phyloP scores from a whole-genome alignment of 2,329 filamentous ascomycete genomes.

The Tolypocladium nubicola region DNA sequence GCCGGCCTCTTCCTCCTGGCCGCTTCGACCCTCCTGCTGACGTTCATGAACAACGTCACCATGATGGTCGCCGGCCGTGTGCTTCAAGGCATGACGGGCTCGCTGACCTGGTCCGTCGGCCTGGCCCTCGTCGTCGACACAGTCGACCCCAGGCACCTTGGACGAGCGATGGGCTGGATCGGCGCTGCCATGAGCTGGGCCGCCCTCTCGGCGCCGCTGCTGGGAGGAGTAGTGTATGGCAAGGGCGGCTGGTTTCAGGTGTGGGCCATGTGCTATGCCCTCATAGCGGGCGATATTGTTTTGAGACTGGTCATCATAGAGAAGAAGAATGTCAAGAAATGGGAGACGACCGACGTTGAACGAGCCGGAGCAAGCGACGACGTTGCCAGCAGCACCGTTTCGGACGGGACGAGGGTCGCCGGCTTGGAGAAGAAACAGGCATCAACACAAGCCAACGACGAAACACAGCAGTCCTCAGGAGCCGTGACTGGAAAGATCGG shows the following conservation, averaged over 20 bases:
- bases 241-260: conserved; percentile 22
- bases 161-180: conserved; percentile 22
- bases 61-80: conserved; percentile 21
- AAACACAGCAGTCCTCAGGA: too few species aligned
- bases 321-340: conserved; percentile 18
- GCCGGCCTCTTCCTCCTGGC: conserved; percentile 17
- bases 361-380: not conserved
- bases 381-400: not conserved
- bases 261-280: conserved; percentile 24
- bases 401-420: not conserved
- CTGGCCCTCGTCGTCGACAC: conserved; percentile 24
- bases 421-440: not conserved
- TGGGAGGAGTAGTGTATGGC: conserved; percentile 22
- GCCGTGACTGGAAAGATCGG: not conserved
- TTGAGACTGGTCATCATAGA: conserved; percentile 22
- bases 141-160: conserved; percentile 18
- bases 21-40: conserved; percentile 20
- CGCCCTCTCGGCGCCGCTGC: conserved; percentile 18
- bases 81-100: conserved; percentile 21
- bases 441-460: not conserved
- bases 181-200: conserved; percentile 21
- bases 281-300: conserved; percentile 19
- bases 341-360: conserved; percentile 5
- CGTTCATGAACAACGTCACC: conserved; percentile 16
- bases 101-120: conserved; percentile 25